These are phyloP conservation scores for Gymnopilus junonius DNA, from an alignment of 768 basidiomycete species.

Conservation along the genomic window DNA sequence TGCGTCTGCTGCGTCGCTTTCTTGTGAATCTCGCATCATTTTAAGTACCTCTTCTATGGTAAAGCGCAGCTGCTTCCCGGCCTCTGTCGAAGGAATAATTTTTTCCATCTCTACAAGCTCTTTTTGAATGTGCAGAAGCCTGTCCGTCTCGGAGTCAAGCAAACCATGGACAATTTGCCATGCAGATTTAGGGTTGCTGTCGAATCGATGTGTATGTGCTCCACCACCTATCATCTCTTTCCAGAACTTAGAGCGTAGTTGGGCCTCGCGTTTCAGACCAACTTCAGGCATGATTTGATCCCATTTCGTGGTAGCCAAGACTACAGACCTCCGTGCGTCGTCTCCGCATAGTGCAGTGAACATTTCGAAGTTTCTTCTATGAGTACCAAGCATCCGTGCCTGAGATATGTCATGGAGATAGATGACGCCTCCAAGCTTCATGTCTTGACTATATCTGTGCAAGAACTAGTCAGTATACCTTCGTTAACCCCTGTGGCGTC, in stretches of 20 bases:
- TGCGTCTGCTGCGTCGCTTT: not conserved
- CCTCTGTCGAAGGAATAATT: constrained; percentile 10
- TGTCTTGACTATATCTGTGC: not conserved
- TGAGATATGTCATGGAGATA: constrained; percentile 11
- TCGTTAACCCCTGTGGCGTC: not conserved
- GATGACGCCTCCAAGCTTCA: constrained; percentile 3
- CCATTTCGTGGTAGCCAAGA: constrained; percentile 10
- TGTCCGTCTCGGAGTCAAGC: not conserved
- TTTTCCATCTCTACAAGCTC: constrained; percentile 19
- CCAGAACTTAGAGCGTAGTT: not conserved
- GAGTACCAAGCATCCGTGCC: not conserved
- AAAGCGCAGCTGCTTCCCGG: constrained; percentile 4
- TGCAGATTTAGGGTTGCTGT: not conserved
- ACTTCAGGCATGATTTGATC: not conserved
- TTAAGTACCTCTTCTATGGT: constrained; percentile 1
- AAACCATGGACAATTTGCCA: not conserved
- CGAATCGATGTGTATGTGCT: not conserved
- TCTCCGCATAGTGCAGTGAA: constrained; percentile 2
- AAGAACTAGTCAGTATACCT: too few relatives aligned
- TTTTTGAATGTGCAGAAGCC: constrained; percentile 18
- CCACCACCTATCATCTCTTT: not conserved
- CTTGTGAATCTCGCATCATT: not conserved
- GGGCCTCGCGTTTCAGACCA: constrained; percentile 36
- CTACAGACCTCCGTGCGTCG: not conserved
- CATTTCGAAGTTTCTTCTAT: not conserved